phyloP scores from a whole-genome alignment of 2,329 filamentous ascomycete species.

The Chalara sp. region DNA sequence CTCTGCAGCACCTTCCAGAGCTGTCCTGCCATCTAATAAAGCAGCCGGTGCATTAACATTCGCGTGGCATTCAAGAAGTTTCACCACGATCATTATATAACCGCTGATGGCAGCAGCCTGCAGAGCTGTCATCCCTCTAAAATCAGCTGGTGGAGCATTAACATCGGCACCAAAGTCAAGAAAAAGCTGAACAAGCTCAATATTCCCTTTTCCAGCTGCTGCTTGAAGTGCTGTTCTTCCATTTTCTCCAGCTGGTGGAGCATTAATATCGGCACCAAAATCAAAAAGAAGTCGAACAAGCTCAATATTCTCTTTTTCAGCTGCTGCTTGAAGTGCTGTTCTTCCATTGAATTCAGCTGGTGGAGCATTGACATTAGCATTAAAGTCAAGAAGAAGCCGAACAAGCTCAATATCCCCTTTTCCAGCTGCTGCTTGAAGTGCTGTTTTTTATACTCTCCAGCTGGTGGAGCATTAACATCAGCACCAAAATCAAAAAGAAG shows the following conservation, averaged over 20 bases:
- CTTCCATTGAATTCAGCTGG: no score
- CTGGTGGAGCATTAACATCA: no score
- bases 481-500: no score
- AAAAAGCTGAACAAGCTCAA: neutral
- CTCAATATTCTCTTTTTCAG: neutral
- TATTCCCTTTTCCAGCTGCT: neutral
- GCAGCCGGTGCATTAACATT: neutral
- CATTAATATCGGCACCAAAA: constrained; percentile 1
- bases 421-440: no score
- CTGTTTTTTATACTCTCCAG: no score
- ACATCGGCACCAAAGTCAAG: neutral
- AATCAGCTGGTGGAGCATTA: neutral
- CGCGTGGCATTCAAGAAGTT: neutral
- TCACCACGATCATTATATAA: neutral
- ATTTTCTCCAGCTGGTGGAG: neutral
- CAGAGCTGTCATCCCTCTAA: neutral
- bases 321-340: neutral
- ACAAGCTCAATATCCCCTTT: no score
- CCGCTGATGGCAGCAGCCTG: neutral
- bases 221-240: neutral
- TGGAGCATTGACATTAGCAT: no score
- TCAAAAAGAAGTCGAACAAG: neutral
- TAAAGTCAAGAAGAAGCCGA: no score
- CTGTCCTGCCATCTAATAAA: neutral
- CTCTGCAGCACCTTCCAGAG: neutral